Percentiles rank a stretch among this genome's conserved stretches.
These are phyloP conservation scores for Aureobasidium sp. DNA, from an alignment of 2,329 filamentous ascomycete species.

Conservation along the genomic window DNA sequence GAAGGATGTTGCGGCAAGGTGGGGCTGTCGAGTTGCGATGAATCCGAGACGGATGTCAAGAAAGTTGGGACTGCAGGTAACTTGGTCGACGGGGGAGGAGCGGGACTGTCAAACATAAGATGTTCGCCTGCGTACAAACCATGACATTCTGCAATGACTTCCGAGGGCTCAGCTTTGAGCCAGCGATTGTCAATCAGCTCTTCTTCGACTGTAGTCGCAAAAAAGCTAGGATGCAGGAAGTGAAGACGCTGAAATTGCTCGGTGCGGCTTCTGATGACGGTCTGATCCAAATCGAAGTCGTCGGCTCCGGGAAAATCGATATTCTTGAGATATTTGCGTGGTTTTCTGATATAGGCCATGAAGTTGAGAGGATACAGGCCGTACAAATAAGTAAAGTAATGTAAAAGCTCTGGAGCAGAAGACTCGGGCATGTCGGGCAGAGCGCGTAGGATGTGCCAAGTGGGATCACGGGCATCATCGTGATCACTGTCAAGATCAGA, in stretches of 20 bases:
- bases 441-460: conserved; percentile 60
- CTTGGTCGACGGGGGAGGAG: conserved; percentile 40
- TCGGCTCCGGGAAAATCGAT: conserved; percentile 63
- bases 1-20: background rate
- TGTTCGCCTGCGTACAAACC: conserved; percentile 50
- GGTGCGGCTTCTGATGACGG: conserved; percentile 67
- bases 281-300: conserved; percentile 70
- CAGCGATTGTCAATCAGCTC: conserved; percentile 73
- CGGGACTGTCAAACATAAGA: conserved; percentile 38
- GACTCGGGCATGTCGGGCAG: conserved; percentile 56
- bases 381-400: conserved; percentile 77
- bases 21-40: conserved; percentile 1
- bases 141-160: conserved; percentile 74
- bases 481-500: conserved; percentile 35
- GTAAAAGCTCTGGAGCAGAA: conserved; percentile 59
- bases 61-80: conserved; percentile 38
- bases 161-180: conserved; percentile 71
- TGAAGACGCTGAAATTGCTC: conserved; percentile 68
- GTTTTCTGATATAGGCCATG: conserved; percentile 78
- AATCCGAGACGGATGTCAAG: conserved; percentile 25
- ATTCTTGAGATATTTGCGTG: conserved; percentile 68
- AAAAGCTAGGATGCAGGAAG: conserved; percentile 77
- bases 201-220: conserved; percentile 68
- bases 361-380: conserved; percentile 81
- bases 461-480: conserved; percentile 30